Evolutionary conservation across 306 rosid genomes (phyloP), one percentile per base, ranked within the genome.

Genomic region (Luffa acutangula): DNA sequence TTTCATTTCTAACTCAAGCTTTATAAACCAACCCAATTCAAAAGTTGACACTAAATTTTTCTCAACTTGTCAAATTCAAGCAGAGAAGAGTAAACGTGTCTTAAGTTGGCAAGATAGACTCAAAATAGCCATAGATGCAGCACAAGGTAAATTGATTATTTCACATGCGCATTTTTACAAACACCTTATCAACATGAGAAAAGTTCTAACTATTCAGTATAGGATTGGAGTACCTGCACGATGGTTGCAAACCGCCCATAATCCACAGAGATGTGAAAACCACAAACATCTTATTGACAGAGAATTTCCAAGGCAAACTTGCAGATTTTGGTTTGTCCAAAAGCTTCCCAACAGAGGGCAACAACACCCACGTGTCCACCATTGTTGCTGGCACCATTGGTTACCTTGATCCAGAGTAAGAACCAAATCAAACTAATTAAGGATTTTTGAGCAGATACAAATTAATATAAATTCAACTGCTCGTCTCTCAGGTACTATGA

Each of bases 181-280:
- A 43, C 73, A 66, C 73, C 42, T 71, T 71, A 20, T 13, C 15
- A 5, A 66, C 39, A 63, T 34, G 49, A 2, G 9, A 66, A 66
- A 17, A 21, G 17, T 57, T 5, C 14, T 10, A 36, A 64, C 43
- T 34, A 9, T 62, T 62, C 1, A 48, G 13, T 45, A 33, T 57
- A 71, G 76, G 76, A 48, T 25, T 71, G 21, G 76, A 89, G 62
- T 87, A 89, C 81, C 70, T 89, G 49, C 91, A 89, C 17, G 41
- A 82, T 39, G 91, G 89, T 75, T 86, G 90, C 25, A 86, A 79
- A 43, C 88, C 85, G 54, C 83, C 88, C 4, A 85, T 82, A 39
- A 34, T 85, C 51, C 85, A 85, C 57, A 59, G 88, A 75, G 87
- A 82, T 70, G 75, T 82, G 45, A 85, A 69, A 25, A 45, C 76